phyloP scores from a whole-genome alignment of 306 rosid genomes.

The Gastrolobium villosum region DNA sequence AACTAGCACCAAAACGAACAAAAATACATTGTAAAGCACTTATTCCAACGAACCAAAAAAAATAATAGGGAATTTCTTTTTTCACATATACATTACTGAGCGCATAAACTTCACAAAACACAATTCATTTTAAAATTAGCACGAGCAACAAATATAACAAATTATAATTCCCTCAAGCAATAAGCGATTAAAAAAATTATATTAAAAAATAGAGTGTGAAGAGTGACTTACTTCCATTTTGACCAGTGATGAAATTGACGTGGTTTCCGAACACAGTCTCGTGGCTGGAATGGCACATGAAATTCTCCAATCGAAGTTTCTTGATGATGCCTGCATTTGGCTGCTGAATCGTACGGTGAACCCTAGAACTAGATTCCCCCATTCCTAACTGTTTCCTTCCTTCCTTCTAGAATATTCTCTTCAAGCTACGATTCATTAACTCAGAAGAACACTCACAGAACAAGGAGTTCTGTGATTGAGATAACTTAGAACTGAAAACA shows the following conservation, averaged over 20 bases:
- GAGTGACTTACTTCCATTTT: constrained; percentile 80
- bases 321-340: constrained; percentile 72
- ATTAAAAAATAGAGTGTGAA: neutral
- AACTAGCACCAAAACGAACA: constrained; percentile 5
- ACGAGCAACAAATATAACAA: neutral
- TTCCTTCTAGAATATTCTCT: too few species aligned
- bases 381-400: constrained; percentile 38
- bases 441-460: too few species aligned
- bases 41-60: neutral
- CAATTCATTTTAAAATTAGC: neutral
- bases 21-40: neutral
- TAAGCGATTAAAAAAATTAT: neutral
- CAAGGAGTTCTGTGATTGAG: too few species aligned
- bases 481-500: too few species aligned
- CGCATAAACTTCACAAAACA: neutral
- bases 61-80: neutral
- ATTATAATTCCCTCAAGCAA: neutral
- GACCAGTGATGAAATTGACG: constrained; percentile 90
- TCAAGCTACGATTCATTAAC: too few species aligned
- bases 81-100: constrained; percentile 5
- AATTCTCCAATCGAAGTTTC: constrained; percentile 78
- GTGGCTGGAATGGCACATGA: constrained; percentile 89
- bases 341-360: constrained; percentile 42
- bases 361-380: constrained; percentile 53
- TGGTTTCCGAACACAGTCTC: constrained; percentile 76